Percentiles rank a stretch among this genome's conserved stretches.
Evolutionary conservation across 75 land plant species (phyloP).

Genomic region (Selaginella tamariscina): DNA sequence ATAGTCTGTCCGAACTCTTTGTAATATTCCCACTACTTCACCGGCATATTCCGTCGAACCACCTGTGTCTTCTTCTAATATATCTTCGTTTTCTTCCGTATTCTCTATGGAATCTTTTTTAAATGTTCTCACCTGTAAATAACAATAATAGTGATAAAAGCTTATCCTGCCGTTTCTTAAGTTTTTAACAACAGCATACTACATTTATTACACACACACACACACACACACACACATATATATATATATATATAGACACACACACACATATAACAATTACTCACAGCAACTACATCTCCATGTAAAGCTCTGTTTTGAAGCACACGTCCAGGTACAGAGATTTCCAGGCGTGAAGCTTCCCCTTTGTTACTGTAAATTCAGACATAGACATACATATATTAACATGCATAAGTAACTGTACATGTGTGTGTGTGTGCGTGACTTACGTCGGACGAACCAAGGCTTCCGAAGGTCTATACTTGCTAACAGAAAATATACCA

Average conservation of each 20-base stretch:
- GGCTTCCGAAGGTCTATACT: conserved; percentile 14
- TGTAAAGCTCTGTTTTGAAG: conserved; percentile 24
- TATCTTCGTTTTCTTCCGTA: not conserved
- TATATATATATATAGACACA: no score
- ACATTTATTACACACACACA: not conserved
- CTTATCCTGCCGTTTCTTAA: not conserved
- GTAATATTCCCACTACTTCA: conserved; percentile 19
- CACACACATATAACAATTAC: no score
- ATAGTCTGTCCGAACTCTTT: conserved; percentile 17
- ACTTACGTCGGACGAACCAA: conserved; percentile 21
- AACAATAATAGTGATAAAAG: no score
- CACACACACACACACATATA: no score
- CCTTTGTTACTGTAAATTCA: conserved; percentile 19
- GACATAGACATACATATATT: no score
- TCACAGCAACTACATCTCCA: conserved; percentile 20
- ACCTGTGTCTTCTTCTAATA: not conserved
- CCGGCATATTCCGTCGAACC: not conserved
- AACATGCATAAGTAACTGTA: no score
- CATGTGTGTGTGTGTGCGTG: not conserved
- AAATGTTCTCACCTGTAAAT: no score
- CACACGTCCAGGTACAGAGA: conserved; percentile 19
- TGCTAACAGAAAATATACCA: conserved; percentile 17
- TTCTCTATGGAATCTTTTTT: no score
- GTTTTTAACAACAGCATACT: not conserved
- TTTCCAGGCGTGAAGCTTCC: conserved; percentile 20